Evolutionary conservation across 164 flowering plant genomes (phyloP), one percentile per base, ranked within the genome.

Genomic region (Liriodendron chinense): DNA sequence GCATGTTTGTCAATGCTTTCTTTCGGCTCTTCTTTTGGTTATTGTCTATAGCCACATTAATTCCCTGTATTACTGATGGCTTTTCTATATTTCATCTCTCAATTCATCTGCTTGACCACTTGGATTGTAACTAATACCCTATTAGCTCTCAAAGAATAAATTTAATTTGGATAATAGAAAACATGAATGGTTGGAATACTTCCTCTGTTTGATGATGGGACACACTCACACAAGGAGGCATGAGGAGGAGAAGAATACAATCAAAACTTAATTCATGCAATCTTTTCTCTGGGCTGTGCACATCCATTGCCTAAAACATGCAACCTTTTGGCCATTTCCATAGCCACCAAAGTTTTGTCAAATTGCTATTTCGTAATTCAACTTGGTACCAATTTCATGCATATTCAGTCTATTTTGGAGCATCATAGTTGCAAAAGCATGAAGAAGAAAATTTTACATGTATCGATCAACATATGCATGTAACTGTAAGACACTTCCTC

Each of bases 11-110:
- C 34, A 25, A 3, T 61, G 2, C 9, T 56, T 20, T 63, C 62
- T 70, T 61, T 43, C 49, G 2, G 49, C 34, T 20, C 12, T 12
- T 64, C 62, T 63, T 70, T 70, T 63, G n/a, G 71, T 80, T 12
- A 21, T 61, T 76, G 18, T 34, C 43, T 34, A 34, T 48, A 68
- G 43, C 67, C 49, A 28, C 71, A 9, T 7, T 25, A 74, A 71
- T 8, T 25, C 2, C 1, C 24, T 20, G 47, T 64, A 16, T 64
- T 64, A 23, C 13, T 9, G 67, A 61, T 57, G 62, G 13, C 62
- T 57, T 57, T 20, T 14, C n/a, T 57, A 20, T 10, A 4, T 3
- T 3, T 4, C 13, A 57, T 57, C n/a, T 57, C 7, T 14, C 20
- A 13, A 22, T 21, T 64, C 4, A 22, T 24, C 26, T 64, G 22